Evolutionary conservation across 441 rosid genomes (phyloP).

Genomic region (Croton setiger): DNA sequence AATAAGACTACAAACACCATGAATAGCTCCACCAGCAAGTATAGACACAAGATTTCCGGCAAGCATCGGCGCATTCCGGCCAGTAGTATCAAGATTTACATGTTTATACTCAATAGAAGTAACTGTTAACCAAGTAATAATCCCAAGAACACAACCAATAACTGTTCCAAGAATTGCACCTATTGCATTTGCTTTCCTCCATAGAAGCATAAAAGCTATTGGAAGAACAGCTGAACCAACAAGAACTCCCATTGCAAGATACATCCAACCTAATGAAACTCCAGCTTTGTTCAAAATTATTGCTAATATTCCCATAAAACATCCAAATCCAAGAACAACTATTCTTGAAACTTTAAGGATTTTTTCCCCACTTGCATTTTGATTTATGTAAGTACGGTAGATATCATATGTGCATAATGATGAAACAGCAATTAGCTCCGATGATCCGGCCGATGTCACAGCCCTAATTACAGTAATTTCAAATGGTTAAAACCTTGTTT

Average conservation of each 20-base stretch:
- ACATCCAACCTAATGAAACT: slow-evolving; percentile 97
- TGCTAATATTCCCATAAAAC: slow-evolving; percentile 94
- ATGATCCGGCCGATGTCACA: slow-evolving; percentile 94
- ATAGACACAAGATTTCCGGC: slow-evolving; percentile 83
- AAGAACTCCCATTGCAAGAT: slow-evolving; percentile 87
- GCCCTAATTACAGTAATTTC: slow-evolving; percentile 69
- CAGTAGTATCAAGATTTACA: slow-evolving; percentile 68
- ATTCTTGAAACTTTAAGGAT: slow-evolving; percentile 72
- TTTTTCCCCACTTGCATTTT: slow-evolving; percentile 65
- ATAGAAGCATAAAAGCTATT: slow-evolving; percentile 84
- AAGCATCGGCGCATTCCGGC: slow-evolving; percentile 85
- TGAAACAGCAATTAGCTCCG: slow-evolving; percentile 90
- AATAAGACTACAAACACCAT: slow-evolving; percentile 56
- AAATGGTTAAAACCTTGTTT: background rate
- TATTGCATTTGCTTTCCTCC: slow-evolving; percentile 80
- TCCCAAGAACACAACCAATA: slow-evolving; percentile 70
- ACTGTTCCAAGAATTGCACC: slow-evolving; percentile 75
- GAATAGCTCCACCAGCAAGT: slow-evolving; percentile 73
- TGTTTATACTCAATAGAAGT: slow-evolving; percentile 59
- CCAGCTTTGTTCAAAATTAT: slow-evolving; percentile 78
- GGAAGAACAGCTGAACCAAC: slow-evolving; percentile 93
- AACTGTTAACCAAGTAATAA: slow-evolving; percentile 67
- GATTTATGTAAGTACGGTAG: slow-evolving; percentile 88
- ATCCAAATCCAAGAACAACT: slow-evolving; percentile 73
- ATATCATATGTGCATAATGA: slow-evolving; percentile 90